These are phyloP conservation scores for Ustilago trichophora DNA, from an alignment of 1,284 basidiomycete genomes.

Conservation along the genomic window DNA sequence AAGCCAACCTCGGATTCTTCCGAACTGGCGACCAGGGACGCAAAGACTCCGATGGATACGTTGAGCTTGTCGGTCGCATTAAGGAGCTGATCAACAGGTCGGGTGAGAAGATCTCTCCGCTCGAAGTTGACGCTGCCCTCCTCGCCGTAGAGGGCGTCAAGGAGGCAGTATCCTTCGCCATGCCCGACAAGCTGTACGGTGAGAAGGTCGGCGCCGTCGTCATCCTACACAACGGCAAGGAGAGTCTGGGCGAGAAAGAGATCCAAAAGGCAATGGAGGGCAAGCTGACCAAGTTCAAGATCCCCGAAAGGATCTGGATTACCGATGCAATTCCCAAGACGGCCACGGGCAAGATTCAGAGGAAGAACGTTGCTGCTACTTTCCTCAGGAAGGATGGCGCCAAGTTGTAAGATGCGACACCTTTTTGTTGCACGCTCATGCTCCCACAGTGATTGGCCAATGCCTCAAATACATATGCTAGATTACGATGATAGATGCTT, in stretches of 20 bases:
- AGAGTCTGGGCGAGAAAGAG: constrained; percentile 44
- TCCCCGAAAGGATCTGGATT: constrained; percentile 67
- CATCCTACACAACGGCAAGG: constrained; percentile 53
- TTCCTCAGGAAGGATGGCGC: constrained; percentile 51
- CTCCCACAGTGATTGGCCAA: too few species aligned
- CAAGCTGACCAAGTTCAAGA: constrained; percentile 67
- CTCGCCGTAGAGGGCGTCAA: constrained; percentile 69
- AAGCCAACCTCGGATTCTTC: constrained; percentile 68
- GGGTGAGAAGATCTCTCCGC: constrained; percentile 76
- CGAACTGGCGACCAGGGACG: constrained; percentile 76
- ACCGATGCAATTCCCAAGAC: constrained; percentile 67
- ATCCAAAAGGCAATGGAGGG: constrained; percentile 56
- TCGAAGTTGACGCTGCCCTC: constrained; percentile 73
- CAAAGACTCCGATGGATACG: constrained; percentile 73
- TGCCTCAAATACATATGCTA: too few species aligned
- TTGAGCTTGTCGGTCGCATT: constrained; percentile 69
- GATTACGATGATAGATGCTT: too few species aligned
- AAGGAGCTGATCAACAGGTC: constrained; percentile 68
- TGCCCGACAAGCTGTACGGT: constrained; percentile 66
- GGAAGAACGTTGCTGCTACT: constrained; percentile 59
- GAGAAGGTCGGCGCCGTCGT: constrained; percentile 67
- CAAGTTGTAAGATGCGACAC: constrained; percentile 38
- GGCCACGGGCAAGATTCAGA: constrained; percentile 64
- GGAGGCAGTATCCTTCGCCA: constrained; percentile 70
- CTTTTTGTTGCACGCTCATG: too few species aligned